Evolutionary conservation across 2,329 filamentous ascomycete genomes (phyloP), one percentile per base, ranked within the genome.

Genomic region (Monilinia fructigena): DNA sequence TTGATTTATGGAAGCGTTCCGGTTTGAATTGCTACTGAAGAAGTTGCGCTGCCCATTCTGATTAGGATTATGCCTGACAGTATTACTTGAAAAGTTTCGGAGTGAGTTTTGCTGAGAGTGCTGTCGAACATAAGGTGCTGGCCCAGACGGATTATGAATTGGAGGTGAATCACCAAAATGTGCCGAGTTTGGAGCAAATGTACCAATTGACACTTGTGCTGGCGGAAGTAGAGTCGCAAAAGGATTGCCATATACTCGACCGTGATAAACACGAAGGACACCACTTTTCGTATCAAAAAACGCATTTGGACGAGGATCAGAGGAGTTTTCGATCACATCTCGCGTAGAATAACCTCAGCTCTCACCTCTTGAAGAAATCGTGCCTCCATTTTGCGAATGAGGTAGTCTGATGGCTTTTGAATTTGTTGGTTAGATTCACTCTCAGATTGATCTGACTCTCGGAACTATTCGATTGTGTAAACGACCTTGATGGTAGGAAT

Each of bases 261-360:
- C 85, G 69, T 87, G 82, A 69, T 87, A 87, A 35, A 87, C 81
- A 18, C 84, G 82, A 60, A 85, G 78, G 26, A 85, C 75, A 42
- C 83, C 82, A 68, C 81, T 79, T 55, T 79, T 77, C n/a, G 78
- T 73, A 70, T 88, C 85, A 71, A 82, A 83, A 72, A 84, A 88
- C 53, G 85, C 83, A 71, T 88, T 88, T 16, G 85, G 86, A 2
- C 79, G 78, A 11, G 85, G 85, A 68, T 87, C 85, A 54, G 80
- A 76, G 4, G 78, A 77, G 1, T 75, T 77, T 70, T 86, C 84
- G 26, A 87, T 76, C 2, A 84, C 79, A 68, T 86, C 82, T 88
- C 85, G 1, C 85, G 55, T n/a, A 65, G 23, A n/a, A 68, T 45
- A 23, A 68, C 66, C 20, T 62, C 66, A 12, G 67, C 67, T 28